phyloP scores from a whole-genome alignment of 148 eudicot species.

The Simmondsia chinensis region DNA sequence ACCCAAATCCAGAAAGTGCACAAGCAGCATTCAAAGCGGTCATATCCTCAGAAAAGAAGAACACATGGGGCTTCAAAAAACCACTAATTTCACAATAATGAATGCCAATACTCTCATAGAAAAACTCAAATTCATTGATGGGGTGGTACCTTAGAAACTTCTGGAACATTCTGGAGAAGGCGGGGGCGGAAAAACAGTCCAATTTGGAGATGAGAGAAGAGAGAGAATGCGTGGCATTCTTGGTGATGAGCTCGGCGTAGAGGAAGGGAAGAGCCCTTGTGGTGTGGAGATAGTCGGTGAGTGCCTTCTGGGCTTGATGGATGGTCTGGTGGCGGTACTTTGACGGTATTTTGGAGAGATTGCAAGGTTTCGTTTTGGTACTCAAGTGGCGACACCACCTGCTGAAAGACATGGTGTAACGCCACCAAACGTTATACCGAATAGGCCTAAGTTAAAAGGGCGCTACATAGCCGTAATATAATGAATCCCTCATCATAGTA shows the following conservation, averaged over 20 bases:
- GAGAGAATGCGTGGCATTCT: slow-evolving; percentile 30
- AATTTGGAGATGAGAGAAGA: slow-evolving; percentile 24
- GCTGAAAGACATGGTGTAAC: too few relatives aligned
- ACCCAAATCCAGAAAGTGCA: slow-evolving; percentile 45
- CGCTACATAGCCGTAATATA: too few relatives aligned
- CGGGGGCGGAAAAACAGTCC: slow-evolving; percentile 21
- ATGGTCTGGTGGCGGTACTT: slow-evolving; percentile 31
- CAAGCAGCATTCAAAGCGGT: slow-evolving; percentile 43
- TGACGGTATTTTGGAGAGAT: slow-evolving; percentile 32
- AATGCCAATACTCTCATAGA: slow-evolving; percentile 79
- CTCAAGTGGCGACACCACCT: slow-evolving; percentile 19
- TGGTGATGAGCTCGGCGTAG: slow-evolving; percentile 49
- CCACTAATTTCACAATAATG: slow-evolving; percentile 21
- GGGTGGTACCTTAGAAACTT: slow-evolving; percentile 67
- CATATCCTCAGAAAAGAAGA: slow-evolving; percentile 42
- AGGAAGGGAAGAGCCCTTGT: slow-evolving; percentile 45
- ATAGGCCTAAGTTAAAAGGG: too few relatives aligned
- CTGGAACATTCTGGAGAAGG: slow-evolving; percentile 25
- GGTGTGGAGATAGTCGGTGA: slow-evolving; percentile 61
- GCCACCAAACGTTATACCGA: too few relatives aligned
- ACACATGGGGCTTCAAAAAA: slow-evolving; percentile 26
- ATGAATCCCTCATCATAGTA: too few relatives aligned
- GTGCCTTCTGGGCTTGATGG: slow-evolving; percentile 30
- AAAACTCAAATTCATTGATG: slow-evolving; percentile 60
- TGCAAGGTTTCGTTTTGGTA: slow-evolving; percentile 15